Conservation (phyloP, 1,284 basidiomycete species). For the Microbotryum scabiosae region DNA sequence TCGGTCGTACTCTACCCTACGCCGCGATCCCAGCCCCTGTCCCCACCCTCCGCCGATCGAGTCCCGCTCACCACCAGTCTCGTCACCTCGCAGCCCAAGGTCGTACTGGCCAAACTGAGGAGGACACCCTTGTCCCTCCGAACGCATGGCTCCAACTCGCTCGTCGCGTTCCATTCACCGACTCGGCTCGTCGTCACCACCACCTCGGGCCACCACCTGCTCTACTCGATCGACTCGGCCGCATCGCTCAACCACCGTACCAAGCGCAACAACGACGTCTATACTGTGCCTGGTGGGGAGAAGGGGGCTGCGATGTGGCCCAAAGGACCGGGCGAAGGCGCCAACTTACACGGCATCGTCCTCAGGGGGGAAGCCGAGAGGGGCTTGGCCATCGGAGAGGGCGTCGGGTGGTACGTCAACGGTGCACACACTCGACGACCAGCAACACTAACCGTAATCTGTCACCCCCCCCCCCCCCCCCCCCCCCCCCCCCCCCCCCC, state of each 20-base stretch:
- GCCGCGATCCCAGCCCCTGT: no score
- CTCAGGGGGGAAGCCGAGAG: slow-evolving; percentile 18
- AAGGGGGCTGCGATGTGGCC: slow-evolving; percentile 17
- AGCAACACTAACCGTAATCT: neutral
- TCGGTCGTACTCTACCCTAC: no score
- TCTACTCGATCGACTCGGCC: slow-evolving; percentile 19
- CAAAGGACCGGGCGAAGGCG: slow-evolving; percentile 18
- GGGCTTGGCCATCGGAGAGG: slow-evolving; percentile 19
- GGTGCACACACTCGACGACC: no score
- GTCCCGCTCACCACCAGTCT: no score
- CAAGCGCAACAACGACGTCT: slow-evolving; percentile 8
- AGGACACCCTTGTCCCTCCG: slow-evolving; percentile 22
- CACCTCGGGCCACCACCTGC: slow-evolving; percentile 21
- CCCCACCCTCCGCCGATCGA: no score
- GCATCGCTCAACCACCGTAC: neutral
- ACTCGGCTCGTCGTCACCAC: slow-evolving; percentile 23
- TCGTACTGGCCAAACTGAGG: slow-evolving; percentile 26
- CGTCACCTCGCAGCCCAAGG: slow-evolving; percentile 18
- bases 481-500: accelerated
- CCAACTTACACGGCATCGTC: slow-evolving; percentile 11
- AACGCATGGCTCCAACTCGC: slow-evolving; percentile 24
- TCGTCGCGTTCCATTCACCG: slow-evolving; percentile 14
- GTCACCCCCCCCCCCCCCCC: no score
- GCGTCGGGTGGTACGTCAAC: slow-evolving; percentile 16
- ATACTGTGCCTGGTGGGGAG: slow-evolving; percentile 23